These are phyloP conservation scores for Botrytis medusae DNA, from an alignment of 2,329 filamentous ascomycete species.

Conservation along the genomic window DNA sequence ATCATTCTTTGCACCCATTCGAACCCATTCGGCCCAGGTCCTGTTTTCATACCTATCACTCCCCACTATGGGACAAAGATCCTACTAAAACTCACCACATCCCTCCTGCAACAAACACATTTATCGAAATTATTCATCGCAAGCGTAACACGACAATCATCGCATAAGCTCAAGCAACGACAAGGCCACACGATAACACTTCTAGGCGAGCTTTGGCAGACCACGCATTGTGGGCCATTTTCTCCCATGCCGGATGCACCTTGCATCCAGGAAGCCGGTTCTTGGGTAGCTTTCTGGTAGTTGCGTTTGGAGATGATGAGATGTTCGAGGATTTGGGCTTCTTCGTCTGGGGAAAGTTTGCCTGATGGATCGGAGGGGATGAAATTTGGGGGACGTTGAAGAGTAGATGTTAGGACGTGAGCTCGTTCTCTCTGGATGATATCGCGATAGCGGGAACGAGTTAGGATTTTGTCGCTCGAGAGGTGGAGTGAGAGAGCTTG, in stretches of 20 bases:
- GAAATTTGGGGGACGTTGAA: constrained; percentile 41
- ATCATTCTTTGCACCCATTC: background rate
- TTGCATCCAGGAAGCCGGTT: constrained; percentile 57
- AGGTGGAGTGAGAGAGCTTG: constrained; percentile 79
- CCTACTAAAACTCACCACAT: constrained; percentile 85
- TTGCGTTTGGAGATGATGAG: constrained; percentile 49
- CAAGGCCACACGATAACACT: constrained; percentile 97
- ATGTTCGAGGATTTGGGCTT: constrained; percentile 60
- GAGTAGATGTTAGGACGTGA: constrained; percentile 59
- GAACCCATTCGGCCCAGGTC: no score
- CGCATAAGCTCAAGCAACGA: constrained; percentile 88
- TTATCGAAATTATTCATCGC: constrained; percentile 97
- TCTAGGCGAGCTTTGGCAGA: constrained; percentile 83
- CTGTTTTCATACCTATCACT: background rate
- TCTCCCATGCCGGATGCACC: constrained; percentile 74
- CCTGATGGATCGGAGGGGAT: constrained; percentile 36
- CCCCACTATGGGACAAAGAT: constrained; percentile 71
- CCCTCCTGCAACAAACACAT: constrained; percentile 89
- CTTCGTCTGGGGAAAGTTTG: constrained; percentile 56
- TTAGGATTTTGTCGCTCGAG: constrained; percentile 69
- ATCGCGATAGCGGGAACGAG: constrained; percentile 72
- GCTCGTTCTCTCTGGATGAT: constrained; percentile 68
- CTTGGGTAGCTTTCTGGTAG: constrained; percentile 27
- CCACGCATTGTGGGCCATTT: constrained; percentile 81
- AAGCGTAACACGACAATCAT: constrained; percentile 89